Evolutionary conservation across 176 grass and related monocot genomes (phyloP).

Genomic region (Pharus latifolius): DNA sequence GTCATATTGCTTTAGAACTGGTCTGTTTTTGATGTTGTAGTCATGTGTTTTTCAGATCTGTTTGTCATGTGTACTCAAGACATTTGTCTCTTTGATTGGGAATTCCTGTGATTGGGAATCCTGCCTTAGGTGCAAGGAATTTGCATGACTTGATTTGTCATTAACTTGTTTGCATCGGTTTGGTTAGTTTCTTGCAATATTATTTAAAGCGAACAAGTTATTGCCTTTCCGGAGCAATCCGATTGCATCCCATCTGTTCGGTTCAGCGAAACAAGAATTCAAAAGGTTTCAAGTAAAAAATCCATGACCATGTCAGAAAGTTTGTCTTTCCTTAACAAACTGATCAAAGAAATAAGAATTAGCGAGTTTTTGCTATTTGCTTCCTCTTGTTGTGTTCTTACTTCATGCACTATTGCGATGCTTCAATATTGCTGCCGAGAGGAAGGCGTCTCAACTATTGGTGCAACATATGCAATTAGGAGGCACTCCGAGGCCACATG

Average conservation of each 20-base stretch:
- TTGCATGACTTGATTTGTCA: neutral
- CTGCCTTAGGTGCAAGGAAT: too few species aligned
- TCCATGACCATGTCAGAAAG: neutral
- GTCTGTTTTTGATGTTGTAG: too few species aligned
- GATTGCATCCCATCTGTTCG: neutral
- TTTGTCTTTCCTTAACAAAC: neutral
- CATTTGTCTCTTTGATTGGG: too few species aligned
- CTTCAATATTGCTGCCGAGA: slow-evolving; percentile 8
- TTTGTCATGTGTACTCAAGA: too few species aligned
- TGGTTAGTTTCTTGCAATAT: neutral
- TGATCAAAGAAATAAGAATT: neutral
- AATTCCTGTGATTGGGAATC: too few species aligned
- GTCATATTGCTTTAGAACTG: too few species aligned
- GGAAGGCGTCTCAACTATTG: slow-evolving; percentile 14
- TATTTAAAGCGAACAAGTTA: neutral
- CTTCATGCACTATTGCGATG: neutral
- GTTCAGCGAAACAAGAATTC: too few species aligned
- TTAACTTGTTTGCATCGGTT: neutral
- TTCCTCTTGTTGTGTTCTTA: slow-evolving; percentile 6
- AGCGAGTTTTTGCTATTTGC: neutral
- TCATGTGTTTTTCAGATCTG: too few species aligned
- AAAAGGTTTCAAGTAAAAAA: neutral
- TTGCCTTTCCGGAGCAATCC: neutral
- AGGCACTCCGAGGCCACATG: slow-evolving; percentile 51
- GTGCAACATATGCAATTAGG: slow-evolving; percentile 29